Evolutionary conservation across 495 filamentous ascomycete genomes (phyloP).

Genomic region (Platismatia glauca): DNA sequence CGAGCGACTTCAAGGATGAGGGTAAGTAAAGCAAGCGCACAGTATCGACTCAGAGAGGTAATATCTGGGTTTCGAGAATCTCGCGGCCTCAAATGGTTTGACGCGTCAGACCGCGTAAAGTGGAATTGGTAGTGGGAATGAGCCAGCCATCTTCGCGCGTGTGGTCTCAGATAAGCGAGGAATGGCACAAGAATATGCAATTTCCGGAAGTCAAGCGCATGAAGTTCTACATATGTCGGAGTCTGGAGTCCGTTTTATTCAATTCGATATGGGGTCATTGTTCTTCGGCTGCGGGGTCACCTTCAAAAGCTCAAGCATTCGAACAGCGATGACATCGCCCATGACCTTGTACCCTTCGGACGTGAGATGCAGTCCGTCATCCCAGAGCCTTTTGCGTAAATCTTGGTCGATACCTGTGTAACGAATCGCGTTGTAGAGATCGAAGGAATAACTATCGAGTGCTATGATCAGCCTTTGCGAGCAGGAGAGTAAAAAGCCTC

Average conservation of each 20-base stretch:
- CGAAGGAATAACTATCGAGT: slow-evolving; percentile 37
- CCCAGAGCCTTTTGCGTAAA: slow-evolving; percentile 44
- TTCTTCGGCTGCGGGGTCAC: background rate
- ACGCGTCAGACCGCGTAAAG: slow-evolving; percentile 4
- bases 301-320: slow-evolving; percentile 34
- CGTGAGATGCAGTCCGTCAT: slow-evolving; percentile 55
- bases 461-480: background rate
- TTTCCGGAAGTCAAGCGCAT: background rate
- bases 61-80: background rate
- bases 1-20: background rate
- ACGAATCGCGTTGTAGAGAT: slow-evolving; percentile 42
- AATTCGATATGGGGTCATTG: background rate
- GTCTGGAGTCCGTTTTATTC: background rate
- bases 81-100: background rate
- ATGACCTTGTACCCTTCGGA: slow-evolving; percentile 51
- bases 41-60: background rate
- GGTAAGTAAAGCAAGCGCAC: background rate
- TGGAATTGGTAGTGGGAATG: slow-evolving; percentile 1
- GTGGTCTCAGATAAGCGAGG: slow-evolving; percentile 7
- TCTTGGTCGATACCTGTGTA: slow-evolving; percentile 39
- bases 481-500: background rate
- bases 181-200: background rate
- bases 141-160: background rate
- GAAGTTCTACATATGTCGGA: background rate
- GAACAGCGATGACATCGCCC: slow-evolving; percentile 43